These are phyloP conservation scores for Lentinus tigrinus DNA, from an alignment of 768 basidiomycete species.

Conservation along the genomic window DNA sequence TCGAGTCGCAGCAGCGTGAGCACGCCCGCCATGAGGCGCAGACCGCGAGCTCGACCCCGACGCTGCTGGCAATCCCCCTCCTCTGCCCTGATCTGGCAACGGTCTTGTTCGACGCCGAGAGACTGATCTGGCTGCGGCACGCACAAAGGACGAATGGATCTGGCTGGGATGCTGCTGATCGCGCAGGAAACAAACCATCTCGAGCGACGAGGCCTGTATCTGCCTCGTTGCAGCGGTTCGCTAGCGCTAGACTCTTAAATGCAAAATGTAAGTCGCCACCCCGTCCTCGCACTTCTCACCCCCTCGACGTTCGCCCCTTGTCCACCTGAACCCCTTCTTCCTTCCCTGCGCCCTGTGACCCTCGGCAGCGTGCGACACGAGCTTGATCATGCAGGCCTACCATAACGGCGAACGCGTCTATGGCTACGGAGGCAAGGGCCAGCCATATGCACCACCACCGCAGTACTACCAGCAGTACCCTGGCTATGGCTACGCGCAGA, in stretches of 20 bases:
- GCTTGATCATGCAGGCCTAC: constrained; percentile 22
- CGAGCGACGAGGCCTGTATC: constrained; percentile 4
- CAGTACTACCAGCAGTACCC: constrained; percentile 19
- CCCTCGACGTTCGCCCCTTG: not conserved
- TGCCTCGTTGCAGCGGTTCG: constrained; percentile 31
- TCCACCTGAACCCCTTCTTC: not conserved
- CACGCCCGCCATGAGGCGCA: too few species aligned
- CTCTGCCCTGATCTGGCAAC: too few species aligned
- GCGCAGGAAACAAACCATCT: constrained; percentile 2
- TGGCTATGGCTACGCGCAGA: constrained; percentile 16
- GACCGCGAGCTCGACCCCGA: too few species aligned
- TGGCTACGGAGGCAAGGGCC: constrained; percentile 12
- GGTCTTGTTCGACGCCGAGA: too few species aligned
- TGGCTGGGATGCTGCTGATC: not conserved
- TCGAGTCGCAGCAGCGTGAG: not conserved
- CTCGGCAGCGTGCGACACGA: not conserved
- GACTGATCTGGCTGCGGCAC: too few species aligned
- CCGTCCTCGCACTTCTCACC: constrained; percentile 7
- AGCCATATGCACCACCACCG: constrained; percentile 1
- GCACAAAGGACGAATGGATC: too few species aligned
- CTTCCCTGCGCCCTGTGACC: constrained; percentile 3
- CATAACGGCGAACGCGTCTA: constrained; percentile 17
- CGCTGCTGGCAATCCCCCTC: too few species aligned
- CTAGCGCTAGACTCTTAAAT: constrained; percentile 22
- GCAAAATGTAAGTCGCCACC: constrained; percentile 3